Evolutionary conservation across 179 eudicot genomes (phyloP), one percentile per base, ranked within the genome.

Genomic region (Corrigiola litoralis): DNA sequence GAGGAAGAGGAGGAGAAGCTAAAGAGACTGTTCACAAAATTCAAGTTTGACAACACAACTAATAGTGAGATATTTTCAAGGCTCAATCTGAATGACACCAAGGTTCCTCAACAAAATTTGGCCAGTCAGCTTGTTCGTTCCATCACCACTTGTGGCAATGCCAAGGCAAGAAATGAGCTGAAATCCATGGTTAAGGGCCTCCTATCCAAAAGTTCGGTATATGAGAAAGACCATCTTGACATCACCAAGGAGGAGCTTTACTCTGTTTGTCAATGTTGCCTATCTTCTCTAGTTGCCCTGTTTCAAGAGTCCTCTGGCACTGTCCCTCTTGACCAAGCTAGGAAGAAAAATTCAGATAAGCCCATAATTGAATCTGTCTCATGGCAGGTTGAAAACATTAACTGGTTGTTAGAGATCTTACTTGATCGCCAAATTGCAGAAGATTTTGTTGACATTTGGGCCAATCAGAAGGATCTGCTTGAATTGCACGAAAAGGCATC

Each of bases 1-100:
- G 99, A 91, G 66, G 95, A 91, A 73, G 99, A 94, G 75, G 99
- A 94, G 79, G 97, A 88, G 79, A 91, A 91, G 76, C 77, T 91
- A 6, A 83, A 80, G 65, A 78, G 44, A 58, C 71, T 94, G 31
- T 88, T 86, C 67, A 75, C 70, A 58, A 87, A 77, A 79, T 76
- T 72, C 47, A 82, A 79, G 48, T 81, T 94, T 47, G 88, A 94
- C 34, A 83, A 81, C 42, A 71, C 73, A 23, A 69, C 71, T 20
- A 60, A 73, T 65, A 58, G 65, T 59, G 97, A 88, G 68, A 74
- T 91, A 70, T 62, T 83, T 74, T 81, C 86, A 12, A 81, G 99
- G 63, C 88, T 94, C 49, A 72, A 72, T 40, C 70, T 77, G 47
- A 72, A 41, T 34, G 77, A 76, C 46, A 73, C 84, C 1, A 63